Evolutionary conservation across 768 basidiomycete genomes (phyloP), one percentile per base, ranked within the genome.

Genomic region (Mycena floridula): DNA sequence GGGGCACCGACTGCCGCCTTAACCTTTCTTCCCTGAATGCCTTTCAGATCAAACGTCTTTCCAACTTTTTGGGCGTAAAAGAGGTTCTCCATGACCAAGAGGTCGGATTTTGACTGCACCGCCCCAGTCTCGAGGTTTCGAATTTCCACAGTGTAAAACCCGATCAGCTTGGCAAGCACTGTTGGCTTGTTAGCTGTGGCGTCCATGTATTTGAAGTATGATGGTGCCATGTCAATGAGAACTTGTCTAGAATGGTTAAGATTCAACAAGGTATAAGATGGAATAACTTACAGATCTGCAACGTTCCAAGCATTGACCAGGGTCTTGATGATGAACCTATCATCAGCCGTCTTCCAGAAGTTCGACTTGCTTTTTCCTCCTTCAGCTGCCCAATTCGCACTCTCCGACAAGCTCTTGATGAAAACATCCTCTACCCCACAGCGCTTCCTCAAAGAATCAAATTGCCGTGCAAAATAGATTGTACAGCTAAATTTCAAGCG

Each of bases 291-390:
- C 86, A 88, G 60, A 65, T 90, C 89, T 5, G 83, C 82, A 30
- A 89, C 87, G 60, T 88, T 88, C 88, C 88, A 90, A 12, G 86
- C 85, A 61, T 84, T 83, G 13, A 92, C 82, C 47, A 90, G 62
- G 16, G 87, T 87, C 74, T 90, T 90, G 68, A 90, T 83, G 52
- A 92, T 81, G 56, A 84, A 88, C 47, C 78, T 68, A 51, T 85
- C 77, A 59, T 92, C 89, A 22, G 64, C 59, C 37, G 85, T 89
- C 71, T 85, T 87, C 84, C 87, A 87, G 56, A 90, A 92, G 50
- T 82, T 81, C 2, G 79, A 79, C 55, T 73, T 76, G 60, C 85
- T 87, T 73, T 90, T 92, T 5, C 89, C 89, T 1, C 89, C 83
- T 45, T 80, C 79, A 0, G 87, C 86, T 11, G 71, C 65, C 87